phyloP scores from a whole-genome alignment of 768 basidiomycete species.

The Hericium coralloides region DNA sequence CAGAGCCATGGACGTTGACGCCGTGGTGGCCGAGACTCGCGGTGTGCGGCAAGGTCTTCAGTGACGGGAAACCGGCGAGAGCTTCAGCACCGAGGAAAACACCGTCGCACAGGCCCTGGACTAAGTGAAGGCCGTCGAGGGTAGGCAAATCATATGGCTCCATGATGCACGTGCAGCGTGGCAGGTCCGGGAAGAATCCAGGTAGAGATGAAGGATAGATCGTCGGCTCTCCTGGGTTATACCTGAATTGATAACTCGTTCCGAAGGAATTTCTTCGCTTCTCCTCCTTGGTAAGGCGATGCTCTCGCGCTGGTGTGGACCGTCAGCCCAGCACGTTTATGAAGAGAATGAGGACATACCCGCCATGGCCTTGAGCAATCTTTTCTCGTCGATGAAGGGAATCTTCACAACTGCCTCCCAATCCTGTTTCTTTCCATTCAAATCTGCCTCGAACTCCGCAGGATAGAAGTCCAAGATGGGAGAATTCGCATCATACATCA shows the following conservation, averaged over 20 bases:
- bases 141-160: slow-evolving; percentile 85
- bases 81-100: slow-evolving; percentile 79
- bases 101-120: slow-evolving; percentile 83
- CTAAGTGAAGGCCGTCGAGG: slow-evolving; percentile 73
- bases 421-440: slow-evolving; percentile 97
- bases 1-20: slow-evolving; percentile 88
- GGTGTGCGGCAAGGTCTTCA: slow-evolving; percentile 79
- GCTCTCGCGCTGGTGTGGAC: slow-evolving; percentile 53
- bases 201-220: slow-evolving; percentile 87
- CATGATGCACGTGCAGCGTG: slow-evolving; percentile 71
- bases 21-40: slow-evolving; percentile 75
- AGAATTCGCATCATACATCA: slow-evolving; percentile 81
- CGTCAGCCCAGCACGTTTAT: slow-evolving; percentile 2
- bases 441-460: slow-evolving; percentile 78
- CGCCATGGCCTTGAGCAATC: slow-evolving; percentile 77
- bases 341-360: slow-evolving; percentile 34
- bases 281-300: slow-evolving; percentile 71
- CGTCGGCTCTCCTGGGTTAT: slow-evolving; percentile 51
- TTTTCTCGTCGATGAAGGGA: slow-evolving; percentile 84
- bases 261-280: slow-evolving; percentile 66
- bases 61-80: slow-evolving; percentile 93
- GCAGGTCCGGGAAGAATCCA: slow-evolving; percentile 87
- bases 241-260: slow-evolving; percentile 72
- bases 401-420: slow-evolving; percentile 99
- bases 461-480: slow-evolving; percentile 96